Evolutionary conservation across 306 rosid species (phyloP).

Genomic region (Vigna mungo): DNA sequence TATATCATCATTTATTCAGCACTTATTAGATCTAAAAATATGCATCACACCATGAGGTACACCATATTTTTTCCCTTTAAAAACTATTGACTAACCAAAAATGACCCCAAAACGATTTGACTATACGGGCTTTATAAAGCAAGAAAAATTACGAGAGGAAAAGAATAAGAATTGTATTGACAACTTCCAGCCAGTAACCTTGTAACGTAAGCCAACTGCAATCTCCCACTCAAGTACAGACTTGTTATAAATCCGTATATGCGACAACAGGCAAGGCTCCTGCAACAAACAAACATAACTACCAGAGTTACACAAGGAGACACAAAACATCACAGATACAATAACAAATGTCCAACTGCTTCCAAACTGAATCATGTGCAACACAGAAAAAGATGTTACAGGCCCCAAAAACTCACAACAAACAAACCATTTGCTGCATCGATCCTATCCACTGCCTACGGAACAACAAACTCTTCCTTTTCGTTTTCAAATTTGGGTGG

Average conservation of each 20-base stretch:
- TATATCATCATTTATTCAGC: neutral
- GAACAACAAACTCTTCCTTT: neutral
- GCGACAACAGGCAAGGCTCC: conserved; percentile 92
- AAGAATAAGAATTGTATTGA: neutral
- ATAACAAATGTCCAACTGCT: conserved; percentile 7
- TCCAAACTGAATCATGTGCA: neutral
- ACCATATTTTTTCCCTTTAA: neutral
- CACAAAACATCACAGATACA: neutral
- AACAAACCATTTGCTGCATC: neutral
- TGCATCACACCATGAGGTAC: neutral
- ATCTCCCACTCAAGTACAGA: conserved; percentile 98
- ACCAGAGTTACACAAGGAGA: conserved; percentile 30
- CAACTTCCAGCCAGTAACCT: conserved; percentile 60
- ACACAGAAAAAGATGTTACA: neutral
- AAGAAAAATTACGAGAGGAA: neutral
- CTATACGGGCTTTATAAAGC: neutral
- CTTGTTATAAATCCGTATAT: conserved; percentile 87
- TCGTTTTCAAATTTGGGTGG: neutral
- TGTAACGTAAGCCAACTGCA: conserved; percentile 90
- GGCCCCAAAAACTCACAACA: neutral
- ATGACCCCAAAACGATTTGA: neutral
- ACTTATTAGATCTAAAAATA: neutral
- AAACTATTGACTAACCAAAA: neutral
- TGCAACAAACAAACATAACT: conserved; percentile 37
- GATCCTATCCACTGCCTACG: neutral